Conservation (phyloP, 805 yeast species). For the Ogataea pilisensis region DNA sequence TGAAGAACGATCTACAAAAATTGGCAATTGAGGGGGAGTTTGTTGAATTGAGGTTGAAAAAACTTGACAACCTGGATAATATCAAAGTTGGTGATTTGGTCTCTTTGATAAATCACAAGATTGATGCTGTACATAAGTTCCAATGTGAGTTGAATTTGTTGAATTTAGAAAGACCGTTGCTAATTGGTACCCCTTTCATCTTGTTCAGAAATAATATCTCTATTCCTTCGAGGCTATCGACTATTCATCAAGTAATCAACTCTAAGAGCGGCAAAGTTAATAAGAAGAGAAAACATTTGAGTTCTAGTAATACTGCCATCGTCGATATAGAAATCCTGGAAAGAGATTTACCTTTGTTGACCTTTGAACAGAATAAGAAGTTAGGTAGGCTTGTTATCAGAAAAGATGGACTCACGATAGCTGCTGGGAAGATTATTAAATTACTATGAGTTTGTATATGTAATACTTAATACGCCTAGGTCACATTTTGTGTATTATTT, state of each 20-base stretch:
- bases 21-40: constrained; percentile 54
- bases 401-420: constrained; percentile 65
- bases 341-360: constrained; percentile 48
- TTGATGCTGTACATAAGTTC: constrained; percentile 45
- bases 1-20: constrained; percentile 19
- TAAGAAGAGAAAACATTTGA: constrained; percentile 52
- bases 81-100: constrained; percentile 67
- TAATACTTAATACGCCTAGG: too few species aligned
- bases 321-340: constrained; percentile 52
- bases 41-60: constrained; percentile 40
- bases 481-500: too few species aligned
- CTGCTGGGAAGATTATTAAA: constrained; percentile 35
- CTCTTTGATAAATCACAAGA: constrained; percentile 27
- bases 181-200: constrained; percentile 76
- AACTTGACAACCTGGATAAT: constrained; percentile 35
- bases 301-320: constrained; percentile 54
- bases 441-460: constrained; percentile 8
- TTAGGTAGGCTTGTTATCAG: constrained; percentile 69
- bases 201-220: constrained; percentile 73
- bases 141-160: constrained; percentile 61
- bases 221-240: constrained; percentile 61
- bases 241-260: constrained; percentile 34
- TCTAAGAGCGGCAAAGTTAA: constrained; percentile 37
- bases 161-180: constrained; percentile 63
- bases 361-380: constrained; percentile 42